Conservation (phyloP, 2,329 filamentous ascomycete genomes). For the Metarhizium rileyi region DNA sequence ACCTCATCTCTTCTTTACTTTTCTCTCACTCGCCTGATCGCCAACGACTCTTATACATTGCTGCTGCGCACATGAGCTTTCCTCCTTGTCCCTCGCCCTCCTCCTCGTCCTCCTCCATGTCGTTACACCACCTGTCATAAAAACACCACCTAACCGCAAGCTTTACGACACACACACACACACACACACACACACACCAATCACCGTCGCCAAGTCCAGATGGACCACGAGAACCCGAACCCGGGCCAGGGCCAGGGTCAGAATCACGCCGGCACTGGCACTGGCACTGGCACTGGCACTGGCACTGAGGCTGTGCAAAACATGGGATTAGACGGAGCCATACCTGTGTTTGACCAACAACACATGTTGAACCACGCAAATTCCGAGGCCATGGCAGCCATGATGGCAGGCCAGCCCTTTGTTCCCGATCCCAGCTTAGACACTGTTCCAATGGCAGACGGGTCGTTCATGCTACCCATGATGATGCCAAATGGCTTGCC, state of each 20-base stretch:
- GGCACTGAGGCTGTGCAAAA: not conserved
- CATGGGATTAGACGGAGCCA: constrained; percentile 4
- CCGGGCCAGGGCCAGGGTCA: too few species aligned
- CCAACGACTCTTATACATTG: not conserved
- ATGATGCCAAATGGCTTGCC: constrained; percentile 19
- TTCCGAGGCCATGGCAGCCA: constrained; percentile 11
- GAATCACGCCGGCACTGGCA: not conserved
- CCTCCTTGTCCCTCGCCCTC: not conserved
- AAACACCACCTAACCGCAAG: not conserved
- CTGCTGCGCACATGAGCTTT: not conserved
- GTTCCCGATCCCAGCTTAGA: constrained; percentile 16
- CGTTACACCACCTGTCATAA: too few species aligned
- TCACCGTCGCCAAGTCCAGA: not conserved
- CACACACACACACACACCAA: not conserved
- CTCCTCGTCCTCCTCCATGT: too few species aligned
- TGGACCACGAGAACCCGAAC: constrained; percentile 8
- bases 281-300: not conserved
- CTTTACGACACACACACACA: not conserved
- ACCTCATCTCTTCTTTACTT: not conserved
- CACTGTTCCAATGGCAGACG: constrained; percentile 16
- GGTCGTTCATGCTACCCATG: constrained; percentile 22
- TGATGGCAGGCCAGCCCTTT: constrained; percentile 16
- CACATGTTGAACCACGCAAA: constrained; percentile 2
- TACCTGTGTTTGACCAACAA: constrained; percentile 4
- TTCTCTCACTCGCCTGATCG: not conserved